Percentiles rank a stretch among this genome's conserved stretches.
Conservation (phyloP, 78 protist species). For the Dictyostelium discoideum region DNA sequence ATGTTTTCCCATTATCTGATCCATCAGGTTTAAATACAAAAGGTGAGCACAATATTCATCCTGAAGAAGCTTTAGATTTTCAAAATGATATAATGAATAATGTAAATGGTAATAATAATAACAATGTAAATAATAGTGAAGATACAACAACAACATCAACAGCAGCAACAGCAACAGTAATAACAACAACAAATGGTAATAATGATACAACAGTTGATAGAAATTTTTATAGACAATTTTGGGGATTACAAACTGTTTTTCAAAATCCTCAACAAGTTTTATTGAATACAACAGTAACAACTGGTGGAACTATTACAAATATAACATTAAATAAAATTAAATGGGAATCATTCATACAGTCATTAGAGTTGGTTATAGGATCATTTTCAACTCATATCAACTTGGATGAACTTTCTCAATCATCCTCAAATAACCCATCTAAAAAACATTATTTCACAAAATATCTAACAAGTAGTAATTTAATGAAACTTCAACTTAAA, state of each 20-base stretch:
- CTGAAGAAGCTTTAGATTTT: conserved; percentile 31
- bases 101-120: not conserved
- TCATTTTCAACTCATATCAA: conserved; percentile 72
- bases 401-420: conserved; percentile 18
- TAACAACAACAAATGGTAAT: not conserved
- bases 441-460: conserved; percentile 64
- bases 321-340: conserved; percentile 12
- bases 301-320: not conserved
- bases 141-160: not conserved
- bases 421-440: not conserved
- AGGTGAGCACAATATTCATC: conserved; percentile 25
- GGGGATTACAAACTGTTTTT: conserved; percentile 51
- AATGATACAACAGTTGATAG: conserved; percentile 15
- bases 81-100: conserved; percentile 6
- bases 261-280: conserved; percentile 40
- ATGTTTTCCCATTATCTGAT: conserved; percentile 62
- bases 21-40: conserved; percentile 68
- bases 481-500: conserved; percentile 64
- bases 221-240: conserved; percentile 64
- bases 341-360: conserved; percentile 57
- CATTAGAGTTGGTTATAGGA: conserved; percentile 47
- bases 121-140: not conserved
- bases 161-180: not conserved
- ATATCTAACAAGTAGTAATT: conserved; percentile 43
- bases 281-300: not conserved